A percentile compares a stretch with the other conserved stretches of the same genome.
phyloP scores from a whole-genome alignment of 1,284 basidiomycete genomes.

The Rhodotorula sp. region DNA sequence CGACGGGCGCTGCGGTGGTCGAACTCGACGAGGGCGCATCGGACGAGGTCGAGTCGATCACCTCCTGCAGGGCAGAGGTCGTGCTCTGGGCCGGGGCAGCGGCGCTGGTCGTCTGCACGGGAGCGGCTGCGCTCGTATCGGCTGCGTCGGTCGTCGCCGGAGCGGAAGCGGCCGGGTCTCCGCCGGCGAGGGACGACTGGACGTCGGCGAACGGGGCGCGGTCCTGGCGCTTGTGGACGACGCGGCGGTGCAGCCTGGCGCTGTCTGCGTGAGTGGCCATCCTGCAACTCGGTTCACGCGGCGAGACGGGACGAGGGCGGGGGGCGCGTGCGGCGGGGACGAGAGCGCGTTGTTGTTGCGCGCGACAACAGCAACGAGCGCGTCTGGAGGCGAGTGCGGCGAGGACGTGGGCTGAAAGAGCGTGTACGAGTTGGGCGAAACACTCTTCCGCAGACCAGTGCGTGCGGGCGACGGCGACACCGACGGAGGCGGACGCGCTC shows the following conservation, averaged over 20 bases:
- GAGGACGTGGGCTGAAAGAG: too few species aligned
- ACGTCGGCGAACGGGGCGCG: not conserved
- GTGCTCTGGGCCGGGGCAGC: not conserved
- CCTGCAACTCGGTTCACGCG: not conserved
- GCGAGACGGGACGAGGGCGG: not conserved
- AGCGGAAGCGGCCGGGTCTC: not conserved
- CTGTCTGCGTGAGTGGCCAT: not conserved
- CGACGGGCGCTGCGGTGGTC: not conserved
- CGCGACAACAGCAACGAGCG: not conserved
- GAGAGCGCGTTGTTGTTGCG: not conserved
- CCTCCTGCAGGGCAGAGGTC: not conserved
- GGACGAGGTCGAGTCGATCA: not conserved
- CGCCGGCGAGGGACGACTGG: not conserved
- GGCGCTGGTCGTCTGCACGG: not conserved
- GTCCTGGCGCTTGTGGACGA: conserved; percentile 4
- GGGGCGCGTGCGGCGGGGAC: not conserved
- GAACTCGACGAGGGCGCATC: not conserved
- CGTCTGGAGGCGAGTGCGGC: not conserved
- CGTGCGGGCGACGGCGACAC: not conserved
- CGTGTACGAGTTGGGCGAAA: too few species aligned
- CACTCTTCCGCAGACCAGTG: too few species aligned
- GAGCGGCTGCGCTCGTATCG: too few species aligned
- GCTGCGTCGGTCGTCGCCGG: not conserved
- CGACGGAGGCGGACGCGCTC: not conserved
- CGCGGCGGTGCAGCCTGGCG: conserved; percentile 5